phyloP scores from a whole-genome alignment of 2,329 filamentous ascomycete genomes.

The Aureobasidium sp. region DNA sequence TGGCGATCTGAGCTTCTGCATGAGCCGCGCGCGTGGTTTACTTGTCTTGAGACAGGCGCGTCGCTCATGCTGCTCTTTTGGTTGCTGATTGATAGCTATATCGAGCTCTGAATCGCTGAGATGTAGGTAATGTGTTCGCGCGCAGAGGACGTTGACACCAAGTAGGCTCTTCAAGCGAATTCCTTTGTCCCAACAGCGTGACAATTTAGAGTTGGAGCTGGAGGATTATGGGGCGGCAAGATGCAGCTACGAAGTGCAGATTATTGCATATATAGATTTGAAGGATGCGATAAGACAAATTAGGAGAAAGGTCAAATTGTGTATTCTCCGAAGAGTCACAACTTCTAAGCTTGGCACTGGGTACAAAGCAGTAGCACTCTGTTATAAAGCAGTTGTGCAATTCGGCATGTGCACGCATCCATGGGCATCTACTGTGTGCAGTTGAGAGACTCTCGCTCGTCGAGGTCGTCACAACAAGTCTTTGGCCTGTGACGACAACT shows the following conservation, averaged over 20 bases:
- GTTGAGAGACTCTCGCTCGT: neutral
- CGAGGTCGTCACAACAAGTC: neutral
- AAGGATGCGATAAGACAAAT: conserved; percentile 7
- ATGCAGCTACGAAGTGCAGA: conserved; percentile 1
- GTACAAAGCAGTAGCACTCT: neutral
- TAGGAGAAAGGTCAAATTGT: conserved; percentile 3
- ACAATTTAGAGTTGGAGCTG: neutral
- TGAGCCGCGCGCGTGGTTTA: conserved; percentile 3
- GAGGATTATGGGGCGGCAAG: conserved; percentile 1
- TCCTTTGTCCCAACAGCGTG: neutral
- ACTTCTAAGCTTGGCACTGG: neutral
- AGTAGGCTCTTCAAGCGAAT: neutral
- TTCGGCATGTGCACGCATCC: neutral
- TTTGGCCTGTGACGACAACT: neutral
- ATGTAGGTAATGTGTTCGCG: no score
- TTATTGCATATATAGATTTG: conserved; percentile 6
- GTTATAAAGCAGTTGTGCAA: conserved; percentile 2
- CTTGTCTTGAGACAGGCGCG: neutral
- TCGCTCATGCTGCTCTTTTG: neutral
- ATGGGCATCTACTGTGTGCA: neutral
- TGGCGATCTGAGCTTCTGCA: conserved; percentile 9
- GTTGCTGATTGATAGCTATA: neutral
- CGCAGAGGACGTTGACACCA: neutral
- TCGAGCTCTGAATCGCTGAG: neutral
- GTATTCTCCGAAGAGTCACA: neutral